These are phyloP conservation scores for Zizania palustris DNA, from an alignment of 202 grass and related monocot species.

Conservation along the genomic window DNA sequence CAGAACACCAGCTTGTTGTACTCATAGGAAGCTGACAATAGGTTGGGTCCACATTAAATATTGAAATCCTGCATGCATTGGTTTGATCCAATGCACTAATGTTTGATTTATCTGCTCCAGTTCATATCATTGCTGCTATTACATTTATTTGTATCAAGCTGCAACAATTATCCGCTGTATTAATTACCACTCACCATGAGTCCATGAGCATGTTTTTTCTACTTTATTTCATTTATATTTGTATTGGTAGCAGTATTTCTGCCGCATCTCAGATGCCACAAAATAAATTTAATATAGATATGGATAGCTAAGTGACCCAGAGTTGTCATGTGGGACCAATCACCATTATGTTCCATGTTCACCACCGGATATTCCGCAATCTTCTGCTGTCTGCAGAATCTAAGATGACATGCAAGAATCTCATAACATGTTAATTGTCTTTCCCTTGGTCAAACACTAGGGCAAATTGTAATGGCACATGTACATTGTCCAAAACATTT, in stretches of 20 bases:
- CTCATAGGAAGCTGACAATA: conserved; percentile 12
- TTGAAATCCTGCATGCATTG: conserved; percentile 15
- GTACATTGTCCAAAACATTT: not conserved
- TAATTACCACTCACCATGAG: not conserved
- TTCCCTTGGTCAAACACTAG: conserved; percentile 6
- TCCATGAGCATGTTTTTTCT: not conserved
- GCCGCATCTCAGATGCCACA: not conserved
- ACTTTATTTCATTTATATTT: not conserved
- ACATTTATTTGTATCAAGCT: conserved; percentile 31
- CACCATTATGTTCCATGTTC: conserved; percentile 32
- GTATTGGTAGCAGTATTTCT: not conserved
- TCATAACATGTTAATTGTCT: conserved; percentile 28
- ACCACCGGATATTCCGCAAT: conserved; percentile 18
- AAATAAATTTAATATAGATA: not conserved
- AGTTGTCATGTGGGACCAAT: conserved; percentile 34
- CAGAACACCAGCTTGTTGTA: conserved; percentile 17
- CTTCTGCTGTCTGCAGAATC: conserved; percentile 19
- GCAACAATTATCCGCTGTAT: not conserved
- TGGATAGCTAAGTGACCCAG: conserved; percentile 12
- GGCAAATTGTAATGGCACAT: not conserved
- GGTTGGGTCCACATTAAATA: conserved; percentile 18
- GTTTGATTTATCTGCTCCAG: conserved; percentile 19
- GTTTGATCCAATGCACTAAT: not conserved
- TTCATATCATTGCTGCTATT: conserved; percentile 1
- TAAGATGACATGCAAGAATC: conserved; percentile 29